phyloP scores from a whole-genome alignment of 106 monocot genomes.

The Apostasia shenzhenica region DNA sequence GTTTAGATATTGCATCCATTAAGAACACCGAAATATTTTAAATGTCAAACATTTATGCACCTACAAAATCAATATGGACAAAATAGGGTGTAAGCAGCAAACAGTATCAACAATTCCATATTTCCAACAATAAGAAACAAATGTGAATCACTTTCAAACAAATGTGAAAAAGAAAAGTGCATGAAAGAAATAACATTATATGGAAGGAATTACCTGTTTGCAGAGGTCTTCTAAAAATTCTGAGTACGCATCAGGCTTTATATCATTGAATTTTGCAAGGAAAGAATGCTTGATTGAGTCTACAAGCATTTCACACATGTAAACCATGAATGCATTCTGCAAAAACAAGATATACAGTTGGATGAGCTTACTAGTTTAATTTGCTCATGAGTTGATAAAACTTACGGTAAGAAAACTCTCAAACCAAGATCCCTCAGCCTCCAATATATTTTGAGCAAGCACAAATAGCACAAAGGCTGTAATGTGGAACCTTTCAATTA shows the following conservation, averaged over 20 bases:
- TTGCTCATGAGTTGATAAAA: neutral
- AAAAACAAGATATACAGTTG: slow-evolving; percentile 7
- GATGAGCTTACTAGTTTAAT: neutral
- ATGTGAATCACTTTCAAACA: no score
- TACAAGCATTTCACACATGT: slow-evolving; percentile 78
- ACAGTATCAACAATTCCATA: no score
- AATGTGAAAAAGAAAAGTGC: no score
- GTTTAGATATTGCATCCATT: no score
- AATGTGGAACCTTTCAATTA: slow-evolving; percentile 72
- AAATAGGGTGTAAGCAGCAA: no score
- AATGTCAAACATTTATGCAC: no score
- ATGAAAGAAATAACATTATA: no score
- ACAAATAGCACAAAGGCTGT: slow-evolving; percentile 73
- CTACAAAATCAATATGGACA: no score
- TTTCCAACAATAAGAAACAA: no score
- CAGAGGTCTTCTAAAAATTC: slow-evolving; percentile 95
- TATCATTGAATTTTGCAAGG: slow-evolving; percentile 95
- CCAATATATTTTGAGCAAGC: slow-evolving; percentile 76
- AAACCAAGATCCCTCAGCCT: slow-evolving; percentile 79
- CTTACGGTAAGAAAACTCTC: slow-evolving; percentile 57
- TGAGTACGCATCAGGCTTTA: slow-evolving; percentile 90
- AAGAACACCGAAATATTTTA: no score
- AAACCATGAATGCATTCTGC: slow-evolving; percentile 79
- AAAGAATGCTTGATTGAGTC: slow-evolving; percentile 94
- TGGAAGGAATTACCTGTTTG: slow-evolving; percentile 54